Percentiles rank a stretch among this genome's conserved stretches.
phyloP scores from a whole-genome alignment of 2,329 filamentous ascomycete genomes.

The Chaetothyriales sp. region DNA sequence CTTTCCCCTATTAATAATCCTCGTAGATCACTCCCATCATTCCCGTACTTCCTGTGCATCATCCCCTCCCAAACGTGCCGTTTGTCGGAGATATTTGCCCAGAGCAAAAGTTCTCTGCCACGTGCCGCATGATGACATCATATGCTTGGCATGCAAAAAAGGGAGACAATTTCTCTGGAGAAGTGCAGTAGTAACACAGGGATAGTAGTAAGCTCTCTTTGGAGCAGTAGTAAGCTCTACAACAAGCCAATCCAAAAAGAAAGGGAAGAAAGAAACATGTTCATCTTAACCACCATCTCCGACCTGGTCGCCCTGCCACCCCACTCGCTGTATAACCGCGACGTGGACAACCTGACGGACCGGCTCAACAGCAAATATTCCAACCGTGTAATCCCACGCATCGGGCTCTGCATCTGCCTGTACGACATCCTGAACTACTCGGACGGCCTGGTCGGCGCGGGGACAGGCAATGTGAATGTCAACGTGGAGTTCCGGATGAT shows the following conservation, averaged over 20 bases:
- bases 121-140: no score
- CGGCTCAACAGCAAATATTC: constrained; percentile 95
- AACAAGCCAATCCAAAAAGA: not conserved
- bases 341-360: constrained; percentile 71
- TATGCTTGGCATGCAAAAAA: no score
- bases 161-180: no score
- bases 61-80: no score
- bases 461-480: constrained; percentile 81
- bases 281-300: constrained; percentile 56
- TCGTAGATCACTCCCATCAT: no score
- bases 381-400: constrained; percentile 83
- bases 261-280: constrained; percentile 10
- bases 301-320: constrained; percentile 89
- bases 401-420: constrained; percentile 83
- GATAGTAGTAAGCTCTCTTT: no score
- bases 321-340: constrained; percentile 66
- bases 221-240: not conserved
- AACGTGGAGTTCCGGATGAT: constrained; percentile 91
- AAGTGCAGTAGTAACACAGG: no score
- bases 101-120: no score
- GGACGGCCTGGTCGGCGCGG: constrained; percentile 86
- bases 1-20: no score
- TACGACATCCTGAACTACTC: constrained; percentile 82
- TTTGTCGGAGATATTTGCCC: no score
- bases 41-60: no score